phyloP scores from a whole-genome alignment of 495 filamentous ascomycete genomes.

The Beverwykella pulmonaria region DNA sequence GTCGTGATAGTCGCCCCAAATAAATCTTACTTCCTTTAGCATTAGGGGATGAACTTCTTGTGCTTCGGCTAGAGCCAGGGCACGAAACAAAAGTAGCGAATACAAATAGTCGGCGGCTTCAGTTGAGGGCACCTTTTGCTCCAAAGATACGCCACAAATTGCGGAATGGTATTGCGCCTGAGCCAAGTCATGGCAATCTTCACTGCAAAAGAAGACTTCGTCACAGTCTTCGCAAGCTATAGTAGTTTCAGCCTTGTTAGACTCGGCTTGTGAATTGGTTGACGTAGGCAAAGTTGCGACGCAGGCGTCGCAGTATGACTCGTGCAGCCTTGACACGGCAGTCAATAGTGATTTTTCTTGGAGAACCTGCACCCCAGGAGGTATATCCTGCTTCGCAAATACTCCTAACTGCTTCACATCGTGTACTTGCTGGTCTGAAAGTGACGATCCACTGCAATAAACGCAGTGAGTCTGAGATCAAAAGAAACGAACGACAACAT shows the following conservation, averaged over 20 bases:
- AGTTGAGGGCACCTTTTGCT: conserved; percentile 66
- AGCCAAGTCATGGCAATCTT: conserved; percentile 71
- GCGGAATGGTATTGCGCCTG: conserved; percentile 78
- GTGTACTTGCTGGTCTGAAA: neutral
- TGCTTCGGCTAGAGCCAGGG: conserved; percentile 83
- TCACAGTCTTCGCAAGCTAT: conserved; percentile 72
- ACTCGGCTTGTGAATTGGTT: conserved; percentile 45
- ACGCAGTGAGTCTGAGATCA: neutral
- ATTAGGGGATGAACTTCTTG: conserved; percentile 81
- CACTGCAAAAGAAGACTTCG: conserved; percentile 84
- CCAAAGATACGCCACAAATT: conserved; percentile 81
- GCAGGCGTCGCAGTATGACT: conserved; percentile 82
- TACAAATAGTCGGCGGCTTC: conserved; percentile 79
- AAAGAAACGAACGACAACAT: neutral
- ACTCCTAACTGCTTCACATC: conserved; percentile 34
- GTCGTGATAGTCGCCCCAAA: conserved; percentile 86
- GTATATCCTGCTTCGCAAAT: conserved; percentile 36
- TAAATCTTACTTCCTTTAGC: conserved; percentile 81
- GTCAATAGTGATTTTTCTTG: conserved; percentile 37
- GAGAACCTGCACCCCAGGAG: conserved; percentile 26
- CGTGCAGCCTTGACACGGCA: conserved; percentile 57
- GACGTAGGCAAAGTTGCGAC: conserved; percentile 69
- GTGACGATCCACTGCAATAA: conserved; percentile 2
- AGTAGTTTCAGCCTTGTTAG: conserved; percentile 20
- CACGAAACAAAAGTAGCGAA: conserved; percentile 55